phyloP scores from a whole-genome alignment of 78 protist species.

The Dictyostelium brefeldianum region DNA sequence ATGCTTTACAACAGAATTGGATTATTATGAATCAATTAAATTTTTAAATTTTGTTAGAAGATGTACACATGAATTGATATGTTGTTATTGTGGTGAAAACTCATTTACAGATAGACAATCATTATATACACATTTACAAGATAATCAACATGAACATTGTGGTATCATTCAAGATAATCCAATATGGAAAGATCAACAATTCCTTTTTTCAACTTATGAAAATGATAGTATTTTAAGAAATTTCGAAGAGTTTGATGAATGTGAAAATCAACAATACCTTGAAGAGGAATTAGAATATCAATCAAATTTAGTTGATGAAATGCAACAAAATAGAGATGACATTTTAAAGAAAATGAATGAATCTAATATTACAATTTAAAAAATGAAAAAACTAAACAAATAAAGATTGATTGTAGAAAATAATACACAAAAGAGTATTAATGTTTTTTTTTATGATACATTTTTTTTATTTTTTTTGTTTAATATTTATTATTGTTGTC shows the following conservation, averaged over 20 bases:
- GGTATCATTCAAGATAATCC: conserved; percentile 11
- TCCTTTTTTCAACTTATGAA: conserved; percentile 69
- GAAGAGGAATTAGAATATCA: conserved; percentile 28
- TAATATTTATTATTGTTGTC: no score
- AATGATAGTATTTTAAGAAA: conserved; percentile 47
- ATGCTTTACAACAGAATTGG: conserved; percentile 34
- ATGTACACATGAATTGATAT: conserved; percentile 26
- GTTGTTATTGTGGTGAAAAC: conserved; percentile 45
- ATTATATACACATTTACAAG: conserved; percentile 22
- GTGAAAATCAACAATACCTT: conserved; percentile 41
- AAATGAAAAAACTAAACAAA: neutral
- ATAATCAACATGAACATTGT: conserved; percentile 14
- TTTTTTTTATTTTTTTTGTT: no score
- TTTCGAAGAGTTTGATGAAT: conserved; percentile 67
- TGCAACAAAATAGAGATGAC: conserved; percentile 40
- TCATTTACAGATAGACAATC: neutral
- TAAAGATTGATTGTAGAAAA: no score
- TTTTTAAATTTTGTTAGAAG: conserved; percentile 70
- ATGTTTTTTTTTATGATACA: no score
- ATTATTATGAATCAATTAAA: conserved; percentile 60
- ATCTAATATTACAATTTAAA: conserved; percentile 4
- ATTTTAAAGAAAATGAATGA: conserved; percentile 1
- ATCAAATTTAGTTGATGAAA: conserved; percentile 32
- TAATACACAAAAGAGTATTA: no score
- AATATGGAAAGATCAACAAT: conserved; percentile 71